These are phyloP conservation scores for Gelatoporia subvermispora DNA, from an alignment of 768 basidiomycete species.

Conservation along the genomic window DNA sequence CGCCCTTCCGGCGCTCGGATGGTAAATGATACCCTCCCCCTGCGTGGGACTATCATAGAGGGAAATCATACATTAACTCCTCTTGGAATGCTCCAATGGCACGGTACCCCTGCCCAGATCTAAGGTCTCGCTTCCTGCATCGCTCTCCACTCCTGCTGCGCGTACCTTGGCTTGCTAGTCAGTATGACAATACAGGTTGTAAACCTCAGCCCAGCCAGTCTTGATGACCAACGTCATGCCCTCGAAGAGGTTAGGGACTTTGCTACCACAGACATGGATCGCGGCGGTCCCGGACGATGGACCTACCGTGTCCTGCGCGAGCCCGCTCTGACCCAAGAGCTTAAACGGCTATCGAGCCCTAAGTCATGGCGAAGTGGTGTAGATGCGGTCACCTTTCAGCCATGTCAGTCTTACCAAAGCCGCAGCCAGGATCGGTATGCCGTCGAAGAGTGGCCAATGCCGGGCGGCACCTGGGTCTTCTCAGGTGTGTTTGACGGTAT, in stretches of 20 bases:
- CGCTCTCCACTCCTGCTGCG: no score
- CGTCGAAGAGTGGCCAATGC: slow-evolving; percentile 37
- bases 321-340: slow-evolving; percentile 33
- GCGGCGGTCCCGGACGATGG: slow-evolving; percentile 47
- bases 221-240: slow-evolving; percentile 43
- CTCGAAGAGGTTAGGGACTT: slow-evolving; percentile 52
- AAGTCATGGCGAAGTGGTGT: slow-evolving; percentile 24
- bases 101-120: background rate
- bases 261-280: slow-evolving; percentile 48
- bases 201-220: slow-evolving; percentile 39
- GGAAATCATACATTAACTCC: background rate
- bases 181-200: slow-evolving; percentile 23
- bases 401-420: slow-evolving; percentile 30
- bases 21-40: no score
- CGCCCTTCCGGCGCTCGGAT: no score
- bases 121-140: background rate
- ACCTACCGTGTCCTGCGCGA: slow-evolving; percentile 46
- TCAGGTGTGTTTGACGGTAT: slow-evolving; percentile 44
- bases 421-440: slow-evolving; percentile 39
- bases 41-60: no score
- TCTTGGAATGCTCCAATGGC: no score
- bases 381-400: slow-evolving; percentile 41
- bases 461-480: slow-evolving; percentile 38
- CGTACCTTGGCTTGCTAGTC: background rate
- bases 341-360: slow-evolving; percentile 34